These are phyloP conservation scores for Linnemannia schmuckeri DNA, from an alignment of 192 early-diverging fungal genomes.

Conservation along the genomic window DNA sequence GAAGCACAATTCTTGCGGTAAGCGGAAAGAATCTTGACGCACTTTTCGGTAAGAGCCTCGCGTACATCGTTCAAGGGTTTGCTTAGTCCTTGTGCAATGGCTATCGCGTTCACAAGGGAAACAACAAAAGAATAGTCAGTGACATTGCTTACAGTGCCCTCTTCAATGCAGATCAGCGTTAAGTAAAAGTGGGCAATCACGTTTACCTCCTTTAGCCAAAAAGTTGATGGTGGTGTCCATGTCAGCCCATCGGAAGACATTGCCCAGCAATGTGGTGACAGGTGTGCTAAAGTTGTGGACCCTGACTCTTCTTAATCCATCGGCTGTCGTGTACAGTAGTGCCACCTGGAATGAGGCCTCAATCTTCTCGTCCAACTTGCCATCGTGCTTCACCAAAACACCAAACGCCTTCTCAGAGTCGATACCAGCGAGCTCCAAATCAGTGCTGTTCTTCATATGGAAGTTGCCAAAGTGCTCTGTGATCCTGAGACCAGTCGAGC, in stretches of 20 bases:
- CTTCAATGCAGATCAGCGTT: neutral
- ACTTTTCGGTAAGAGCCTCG: slow-evolving; percentile 86
- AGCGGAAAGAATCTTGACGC: slow-evolving; percentile 88
- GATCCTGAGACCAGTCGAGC: slow-evolving; percentile 89
- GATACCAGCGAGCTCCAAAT: slow-evolving; percentile 93
- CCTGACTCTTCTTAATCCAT: slow-evolving; percentile 90
- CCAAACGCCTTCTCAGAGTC: slow-evolving; percentile 88
- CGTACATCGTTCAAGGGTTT: slow-evolving; percentile 80
- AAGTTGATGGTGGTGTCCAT: slow-evolving; percentile 94
- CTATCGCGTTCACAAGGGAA: slow-evolving; percentile 47
- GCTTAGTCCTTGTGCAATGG: slow-evolving; percentile 78
- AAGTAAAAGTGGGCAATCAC: neutral
- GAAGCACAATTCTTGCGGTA: slow-evolving; percentile 95
- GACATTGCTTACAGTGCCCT: neutral
- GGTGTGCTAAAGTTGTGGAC: slow-evolving; percentile 90
- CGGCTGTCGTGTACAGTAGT: slow-evolving; percentile 93
- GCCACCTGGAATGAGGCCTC: slow-evolving; percentile 93
- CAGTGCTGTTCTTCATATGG: slow-evolving; percentile 91
- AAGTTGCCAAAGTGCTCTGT: slow-evolving; percentile 95
- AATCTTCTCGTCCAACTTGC: slow-evolving; percentile 86
- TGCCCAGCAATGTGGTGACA: slow-evolving; percentile 79
- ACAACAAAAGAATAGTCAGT: neutral
- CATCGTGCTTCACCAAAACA: slow-evolving; percentile 87
- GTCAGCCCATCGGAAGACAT: slow-evolving; percentile 91
- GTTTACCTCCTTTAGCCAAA: slow-evolving; percentile 79